Evolutionary conservation across 164 flowering plant species (phyloP).

Genomic region (Piper longum): DNA sequence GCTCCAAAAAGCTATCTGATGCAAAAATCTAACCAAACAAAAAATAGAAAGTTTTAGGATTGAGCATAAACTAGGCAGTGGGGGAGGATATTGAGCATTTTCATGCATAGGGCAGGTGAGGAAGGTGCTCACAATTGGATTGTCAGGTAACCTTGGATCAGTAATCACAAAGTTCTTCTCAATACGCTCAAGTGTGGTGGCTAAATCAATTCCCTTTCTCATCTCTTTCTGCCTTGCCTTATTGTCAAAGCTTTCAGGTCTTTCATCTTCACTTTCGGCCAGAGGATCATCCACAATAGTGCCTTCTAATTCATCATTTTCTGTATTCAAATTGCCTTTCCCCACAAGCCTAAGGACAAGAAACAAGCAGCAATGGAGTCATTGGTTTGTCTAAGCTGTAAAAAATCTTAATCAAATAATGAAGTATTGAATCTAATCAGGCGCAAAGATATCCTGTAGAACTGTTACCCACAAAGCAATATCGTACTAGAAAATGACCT

Average conservation of each 20-base stretch:
- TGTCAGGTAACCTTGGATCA: constrained; percentile 97
- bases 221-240: constrained; percentile 65
- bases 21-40: constrained; percentile 64
- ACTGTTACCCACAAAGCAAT: too few relatives aligned
- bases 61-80: too few relatives aligned
- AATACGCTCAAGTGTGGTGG: constrained; percentile 95
- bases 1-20: constrained; percentile 97
- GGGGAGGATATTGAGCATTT: too few relatives aligned
- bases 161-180: constrained; percentile 98
- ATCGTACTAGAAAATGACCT: too few relatives aligned
- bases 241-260: constrained; percentile 64
- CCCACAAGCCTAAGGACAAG: constrained; percentile 26
- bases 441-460: too few relatives aligned
- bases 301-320: constrained; percentile 11
- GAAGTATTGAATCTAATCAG: too few relatives aligned
- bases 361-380: not conserved
- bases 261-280: constrained; percentile 35
- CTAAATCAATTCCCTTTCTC: constrained; percentile 95
- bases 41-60: too few relatives aligned
- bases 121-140: constrained; percentile 73
- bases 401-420: too few relatives aligned
- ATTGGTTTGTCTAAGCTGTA: too few relatives aligned
- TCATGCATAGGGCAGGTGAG: not conserved
- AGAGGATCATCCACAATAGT: constrained; percentile 16
- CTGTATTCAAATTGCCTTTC: constrained; percentile 28